These are phyloP conservation scores for Stephania cephalantha DNA, from an alignment of 164 flowering plant species.

Conservation along the genomic window DNA sequence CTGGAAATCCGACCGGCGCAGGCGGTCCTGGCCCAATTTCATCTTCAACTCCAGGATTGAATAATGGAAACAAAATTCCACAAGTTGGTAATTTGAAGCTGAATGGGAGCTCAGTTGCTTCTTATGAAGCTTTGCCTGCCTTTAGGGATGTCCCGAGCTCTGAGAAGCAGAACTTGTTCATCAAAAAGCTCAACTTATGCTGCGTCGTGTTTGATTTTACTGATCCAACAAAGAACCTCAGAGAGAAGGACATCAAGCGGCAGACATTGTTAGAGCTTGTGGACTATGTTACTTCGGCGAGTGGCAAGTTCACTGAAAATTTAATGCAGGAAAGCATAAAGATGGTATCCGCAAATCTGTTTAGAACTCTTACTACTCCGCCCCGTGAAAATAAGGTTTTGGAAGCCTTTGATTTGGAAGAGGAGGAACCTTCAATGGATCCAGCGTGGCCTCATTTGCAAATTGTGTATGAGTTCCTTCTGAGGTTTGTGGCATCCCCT, in stretches of 20 bases:
- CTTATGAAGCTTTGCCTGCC: constrained; percentile 61
- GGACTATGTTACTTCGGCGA: constrained; percentile 65
- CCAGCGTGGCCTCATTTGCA: constrained; percentile 92
- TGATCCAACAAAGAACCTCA: constrained; percentile 65
- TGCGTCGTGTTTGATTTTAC: constrained; percentile 66
- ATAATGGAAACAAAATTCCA: constrained; percentile 18
- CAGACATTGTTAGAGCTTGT: constrained; percentile 75
- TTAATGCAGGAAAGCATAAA: constrained; percentile 53
- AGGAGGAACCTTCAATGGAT: constrained; percentile 80
- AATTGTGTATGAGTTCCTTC: constrained; percentile 61
- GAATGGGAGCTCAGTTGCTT: constrained; percentile 26
- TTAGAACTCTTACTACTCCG: constrained; percentile 48
- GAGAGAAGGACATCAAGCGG: constrained; percentile 73
- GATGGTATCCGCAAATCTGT: constrained; percentile 68
- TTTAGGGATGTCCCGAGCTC: constrained; percentile 67
- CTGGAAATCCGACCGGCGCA: constrained; percentile 19
- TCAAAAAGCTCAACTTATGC: constrained; percentile 61
- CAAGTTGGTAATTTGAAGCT: constrained; percentile 19
- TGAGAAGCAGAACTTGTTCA: constrained; percentile 64
- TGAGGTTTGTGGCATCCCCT: constrained; percentile 70
- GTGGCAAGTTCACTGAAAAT: constrained; percentile 54
- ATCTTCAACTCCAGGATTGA: constrained; percentile 19
- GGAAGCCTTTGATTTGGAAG: constrained; percentile 64
- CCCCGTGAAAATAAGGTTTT: constrained; percentile 52
- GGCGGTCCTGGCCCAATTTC: constrained; percentile 19